A percentile compares a stretch with the other conserved stretches of the same genome.
Conservation (phyloP, 352 stramenopile species). For the Phytophthora sp. region DNA sequence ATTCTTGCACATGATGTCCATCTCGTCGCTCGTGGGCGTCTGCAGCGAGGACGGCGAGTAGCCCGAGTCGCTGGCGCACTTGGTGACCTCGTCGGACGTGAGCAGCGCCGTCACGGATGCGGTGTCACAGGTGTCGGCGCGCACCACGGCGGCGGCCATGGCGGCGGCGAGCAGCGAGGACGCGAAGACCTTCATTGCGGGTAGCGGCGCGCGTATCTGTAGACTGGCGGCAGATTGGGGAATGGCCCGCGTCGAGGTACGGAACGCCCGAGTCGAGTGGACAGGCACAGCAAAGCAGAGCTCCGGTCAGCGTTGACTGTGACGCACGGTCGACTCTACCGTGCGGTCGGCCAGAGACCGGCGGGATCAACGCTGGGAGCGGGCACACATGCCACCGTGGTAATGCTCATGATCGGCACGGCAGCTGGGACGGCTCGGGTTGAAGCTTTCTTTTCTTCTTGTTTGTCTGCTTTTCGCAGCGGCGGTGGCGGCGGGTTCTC, state of each 20-base stretch:
- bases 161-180: slow-evolving; percentile 22
- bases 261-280: slow-evolving; percentile 12
- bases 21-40: slow-evolving; percentile 20
- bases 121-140: slow-evolving; percentile 32
- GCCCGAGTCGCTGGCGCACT: slow-evolving; percentile 37
- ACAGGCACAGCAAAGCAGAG: slow-evolving; percentile 8
- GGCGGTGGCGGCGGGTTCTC: background rate
- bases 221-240: slow-evolving; percentile 24
- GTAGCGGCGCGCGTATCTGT: slow-evolving; percentile 16
- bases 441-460: background rate
- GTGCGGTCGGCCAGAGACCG: slow-evolving; percentile 12
- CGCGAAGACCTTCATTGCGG: slow-evolving; percentile 38
- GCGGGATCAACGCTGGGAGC: slow-evolving; percentile 10
- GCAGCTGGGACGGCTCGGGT: slow-evolving; percentile 1
- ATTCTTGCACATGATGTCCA: slow-evolving; percentile 37
- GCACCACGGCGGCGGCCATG: slow-evolving; percentile 16
- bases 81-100: slow-evolving; percentile 6
- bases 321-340: slow-evolving; percentile 16
- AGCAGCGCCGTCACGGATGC: slow-evolving; percentile 25
- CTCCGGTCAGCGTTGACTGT: background rate
- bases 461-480: slow-evolving; percentile 2
- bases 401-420: slow-evolving; percentile 9
- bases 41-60: slow-evolving; percentile 34
- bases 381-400: slow-evolving; percentile 9
- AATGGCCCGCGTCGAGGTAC: slow-evolving; percentile 12